Percentiles rank a stretch among this genome's conserved stretches.
Evolutionary conservation across 2,329 filamentous ascomycete genomes (phyloP).

Genomic region (Cytospora piceicola): DNA sequence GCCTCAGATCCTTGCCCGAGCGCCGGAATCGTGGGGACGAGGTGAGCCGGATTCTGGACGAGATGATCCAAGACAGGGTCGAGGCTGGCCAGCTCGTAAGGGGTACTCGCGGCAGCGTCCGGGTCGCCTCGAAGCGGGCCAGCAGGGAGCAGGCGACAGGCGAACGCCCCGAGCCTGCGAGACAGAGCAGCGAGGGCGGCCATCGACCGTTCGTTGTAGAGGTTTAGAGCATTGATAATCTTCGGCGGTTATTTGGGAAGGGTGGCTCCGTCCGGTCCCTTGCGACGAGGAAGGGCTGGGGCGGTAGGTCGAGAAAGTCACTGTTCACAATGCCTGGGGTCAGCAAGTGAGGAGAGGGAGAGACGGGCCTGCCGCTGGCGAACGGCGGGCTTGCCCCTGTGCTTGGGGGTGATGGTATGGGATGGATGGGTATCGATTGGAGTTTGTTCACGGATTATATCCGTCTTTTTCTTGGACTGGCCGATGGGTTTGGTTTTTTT

Average conservation of each 20-base stretch:
- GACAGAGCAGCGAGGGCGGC: slow-evolving; percentile 37
- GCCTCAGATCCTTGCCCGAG: slow-evolving; percentile 35
- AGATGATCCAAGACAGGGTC: slow-evolving; percentile 92
- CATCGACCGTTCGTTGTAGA: slow-evolving; percentile 25
- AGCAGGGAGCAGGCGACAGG: slow-evolving; percentile 45
- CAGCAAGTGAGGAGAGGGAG: slow-evolving; percentile 10
- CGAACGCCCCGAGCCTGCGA: slow-evolving; percentile 43
- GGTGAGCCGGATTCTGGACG: slow-evolving; percentile 90
- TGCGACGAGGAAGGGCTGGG: not conserved
- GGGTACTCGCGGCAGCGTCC: slow-evolving; percentile 68
- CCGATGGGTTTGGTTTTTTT: slow-evolving; percentile 7
- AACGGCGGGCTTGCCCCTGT: not conserved
- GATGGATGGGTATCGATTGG: slow-evolving; percentile 21
- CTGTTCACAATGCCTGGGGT: slow-evolving; percentile 14
- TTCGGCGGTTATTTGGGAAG: slow-evolving; percentile 21
- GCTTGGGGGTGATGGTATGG: slow-evolving; percentile 5
- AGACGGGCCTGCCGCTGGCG: slow-evolving; percentile 1
- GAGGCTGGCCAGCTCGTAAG: slow-evolving; percentile 74
- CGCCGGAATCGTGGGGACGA: slow-evolving; percentile 78
- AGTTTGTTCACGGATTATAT: slow-evolving; percentile 17
- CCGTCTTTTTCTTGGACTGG: slow-evolving; percentile 7
- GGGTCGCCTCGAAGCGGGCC: slow-evolving; percentile 47
- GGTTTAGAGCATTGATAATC: slow-evolving; percentile 28
- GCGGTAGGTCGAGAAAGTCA: not conserved
- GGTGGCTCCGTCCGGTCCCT: slow-evolving; percentile 1